A percentile compares a stretch with the other conserved stretches of the same genome.
Evolutionary conservation across 1,284 basidiomycete species (phyloP).

Genomic region (Malassezia caprae): DNA sequence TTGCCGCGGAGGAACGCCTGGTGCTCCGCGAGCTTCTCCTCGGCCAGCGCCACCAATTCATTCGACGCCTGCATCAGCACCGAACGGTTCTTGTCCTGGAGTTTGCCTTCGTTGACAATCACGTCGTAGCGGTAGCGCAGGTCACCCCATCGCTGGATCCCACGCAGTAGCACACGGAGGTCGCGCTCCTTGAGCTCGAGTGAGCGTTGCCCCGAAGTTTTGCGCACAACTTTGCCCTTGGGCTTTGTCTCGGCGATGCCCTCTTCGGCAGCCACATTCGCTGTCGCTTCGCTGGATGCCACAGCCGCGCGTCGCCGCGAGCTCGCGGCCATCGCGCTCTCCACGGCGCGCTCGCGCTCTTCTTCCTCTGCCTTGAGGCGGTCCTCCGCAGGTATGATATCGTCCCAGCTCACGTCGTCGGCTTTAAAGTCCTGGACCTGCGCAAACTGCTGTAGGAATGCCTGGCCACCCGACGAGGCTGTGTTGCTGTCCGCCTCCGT

Average conservation of each 20-base stretch:
- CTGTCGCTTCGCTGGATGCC: constrained; percentile 4
- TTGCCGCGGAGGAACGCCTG: constrained; percentile 53
- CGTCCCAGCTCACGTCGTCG: constrained; percentile 88
- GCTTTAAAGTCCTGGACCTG: constrained; percentile 96
- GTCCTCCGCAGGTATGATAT: constrained; percentile 91
- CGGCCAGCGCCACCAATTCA: constrained; percentile 79
- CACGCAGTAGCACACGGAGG: constrained; percentile 85
- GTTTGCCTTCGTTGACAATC: constrained; percentile 84
- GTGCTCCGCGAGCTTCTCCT: constrained; percentile 71
- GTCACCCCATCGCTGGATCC: constrained; percentile 94
- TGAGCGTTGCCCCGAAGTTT: constrained; percentile 75
- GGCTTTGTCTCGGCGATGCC: constrained; percentile 38
- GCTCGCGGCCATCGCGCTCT: constrained; percentile 54
- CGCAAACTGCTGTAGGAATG: constrained; percentile 88
- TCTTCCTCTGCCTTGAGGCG: constrained; percentile 66
- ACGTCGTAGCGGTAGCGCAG: constrained; percentile 85
- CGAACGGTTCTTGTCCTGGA: constrained; percentile 84
- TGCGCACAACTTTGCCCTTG: constrained; percentile 55
- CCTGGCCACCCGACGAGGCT: constrained; percentile 89
- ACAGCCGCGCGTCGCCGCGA: constrained; percentile 47
- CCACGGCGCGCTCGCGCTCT: constrained; percentile 52
- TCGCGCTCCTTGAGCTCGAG: constrained; percentile 96
- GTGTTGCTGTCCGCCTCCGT: constrained; percentile 60
- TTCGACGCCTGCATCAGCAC: constrained; percentile 85
- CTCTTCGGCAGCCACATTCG: constrained; percentile 59